Base-by-base conservation (phyloP, 768 basidiomycete genomes). In the Podaxis sp. region DNA sequence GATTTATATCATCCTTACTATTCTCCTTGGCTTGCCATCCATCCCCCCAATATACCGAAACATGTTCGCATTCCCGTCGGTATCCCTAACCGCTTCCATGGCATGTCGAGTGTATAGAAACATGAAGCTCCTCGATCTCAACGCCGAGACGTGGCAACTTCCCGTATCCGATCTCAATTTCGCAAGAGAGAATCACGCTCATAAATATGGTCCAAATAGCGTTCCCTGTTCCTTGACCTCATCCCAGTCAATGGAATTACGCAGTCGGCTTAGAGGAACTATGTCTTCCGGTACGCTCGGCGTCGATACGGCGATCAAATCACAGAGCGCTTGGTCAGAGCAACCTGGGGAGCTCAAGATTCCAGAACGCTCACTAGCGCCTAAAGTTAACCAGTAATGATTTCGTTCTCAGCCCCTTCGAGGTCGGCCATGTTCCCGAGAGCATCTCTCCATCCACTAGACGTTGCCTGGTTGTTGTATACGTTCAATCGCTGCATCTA, bases 11-110 rank as follows among this genome's bases (percentile, higher is more conserved):
- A 52, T 60, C 15, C 40, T 60, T 12, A 25, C 33, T 9, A 46
- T 53, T 6, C 41, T 60, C 8, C 59, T 60, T 33, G 37, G 40
- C 3, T 15, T 54, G 17, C 59, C 50, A 12, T 40, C 40, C 6
- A 60, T 60, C n/a, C 59, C 59, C 29, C 50, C 59, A 7, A 43
- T 60, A 53, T 60, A 53, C 24, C 50, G 41, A 25, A 54, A 52
- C 24, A 60, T 60, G 59, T 43, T 60, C 38, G 51, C 59, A 2
- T 52, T 60, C 36, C 51, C 52, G 3, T 60, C 51, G n/a, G 59
- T 60, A 15, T 54, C 59, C 6, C n/a, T 60, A 5, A 41, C 51
- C 1, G 59, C 59, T 3, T 60, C 59, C 7, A 60, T 60, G 59
- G 59, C 59, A 2, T 60, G 51, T 33, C 59, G 59, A 4, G 59